These are phyloP conservation scores for Lodderomyces theae DNA, from an alignment of 1,139 yeast genomes.

Conservation along the genomic window DNA sequence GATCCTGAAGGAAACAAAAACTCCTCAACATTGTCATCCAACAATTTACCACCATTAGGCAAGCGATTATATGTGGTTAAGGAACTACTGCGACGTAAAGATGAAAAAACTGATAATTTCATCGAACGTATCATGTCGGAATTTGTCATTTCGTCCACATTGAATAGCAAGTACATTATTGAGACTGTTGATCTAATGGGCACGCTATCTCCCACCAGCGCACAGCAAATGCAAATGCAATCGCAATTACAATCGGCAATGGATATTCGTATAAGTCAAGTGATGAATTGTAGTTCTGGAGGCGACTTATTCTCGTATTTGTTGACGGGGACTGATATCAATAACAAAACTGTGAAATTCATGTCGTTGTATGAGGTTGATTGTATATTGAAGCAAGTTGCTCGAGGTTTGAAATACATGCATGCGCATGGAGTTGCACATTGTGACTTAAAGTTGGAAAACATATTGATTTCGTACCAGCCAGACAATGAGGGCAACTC, in stretches of 20 bases:
- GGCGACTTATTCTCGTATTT: conserved; percentile 59
- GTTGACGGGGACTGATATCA: conserved; percentile 19
- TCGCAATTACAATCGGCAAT: conserved; percentile 17
- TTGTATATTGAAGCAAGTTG: conserved; percentile 66
- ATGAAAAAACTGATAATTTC: conserved; percentile 57
- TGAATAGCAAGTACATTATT: conserved; percentile 68
- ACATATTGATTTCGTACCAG: conserved; percentile 40
- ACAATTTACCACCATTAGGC: conserved; percentile 6
- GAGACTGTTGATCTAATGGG: conserved; percentile 71
- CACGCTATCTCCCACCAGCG: not conserved
- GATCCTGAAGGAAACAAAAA: conserved; percentile 49
- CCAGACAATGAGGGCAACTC: conserved; percentile 16
- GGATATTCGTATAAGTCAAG: conserved; percentile 59
- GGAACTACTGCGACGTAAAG: conserved; percentile 45
- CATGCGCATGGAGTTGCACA: conserved; percentile 76
- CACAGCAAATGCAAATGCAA: conserved; percentile 68
- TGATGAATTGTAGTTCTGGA: conserved; percentile 76
- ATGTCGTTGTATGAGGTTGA: conserved; percentile 57
- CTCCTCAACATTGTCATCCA: not conserved
- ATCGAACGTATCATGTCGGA: conserved; percentile 72
- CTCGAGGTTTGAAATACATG: conserved; percentile 63
- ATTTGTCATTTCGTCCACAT: conserved; percentile 68
- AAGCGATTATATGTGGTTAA: conserved; percentile 62
- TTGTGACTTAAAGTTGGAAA: conserved; percentile 72
- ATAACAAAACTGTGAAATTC: conserved; percentile 13